A percentile compares a stretch with the other conserved stretches of the same genome.
These are phyloP conservation scores for Metschnikowia santaceciliae DNA, from an alignment of 805 yeast genomes.

Conservation along the genomic window DNA sequence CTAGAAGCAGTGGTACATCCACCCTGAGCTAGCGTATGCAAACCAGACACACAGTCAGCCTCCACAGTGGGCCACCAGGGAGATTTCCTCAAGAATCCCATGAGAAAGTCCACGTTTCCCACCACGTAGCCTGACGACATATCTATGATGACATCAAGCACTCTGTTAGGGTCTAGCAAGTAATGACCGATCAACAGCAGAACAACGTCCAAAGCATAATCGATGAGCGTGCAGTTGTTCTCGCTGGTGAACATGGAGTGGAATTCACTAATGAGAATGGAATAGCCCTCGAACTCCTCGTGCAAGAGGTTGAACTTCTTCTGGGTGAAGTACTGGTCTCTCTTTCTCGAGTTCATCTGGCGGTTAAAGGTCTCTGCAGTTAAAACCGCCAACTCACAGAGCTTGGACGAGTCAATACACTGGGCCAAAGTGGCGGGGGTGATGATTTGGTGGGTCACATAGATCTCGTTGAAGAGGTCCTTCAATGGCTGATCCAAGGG, in stretches of 20 bases:
- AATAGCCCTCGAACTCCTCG: conserved; percentile 77
- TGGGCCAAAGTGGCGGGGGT: conserved; percentile 31
- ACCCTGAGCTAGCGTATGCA: conserved; percentile 39
- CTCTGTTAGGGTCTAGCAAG: conserved; percentile 67
- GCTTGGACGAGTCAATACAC: conserved; percentile 26
- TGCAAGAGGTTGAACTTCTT: conserved; percentile 62
- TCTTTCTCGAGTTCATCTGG: conserved; percentile 31
- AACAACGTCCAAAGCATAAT: conserved; percentile 44
- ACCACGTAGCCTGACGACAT: conserved; percentile 45
- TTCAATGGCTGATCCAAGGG: conserved; percentile 25
- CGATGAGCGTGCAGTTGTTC: conserved; percentile 39
- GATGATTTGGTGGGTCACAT: conserved; percentile 19
- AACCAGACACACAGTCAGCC: conserved; percentile 28
- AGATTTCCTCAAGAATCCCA: conserved; percentile 49
- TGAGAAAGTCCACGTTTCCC: conserved; percentile 42
- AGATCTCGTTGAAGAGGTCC: conserved; percentile 21
- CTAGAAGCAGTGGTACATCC: conserved; percentile 56
- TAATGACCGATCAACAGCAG: conserved; percentile 68
- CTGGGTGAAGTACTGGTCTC: conserved; percentile 46
- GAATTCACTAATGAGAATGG: conserved; percentile 55
- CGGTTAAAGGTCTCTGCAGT: conserved; percentile 34
- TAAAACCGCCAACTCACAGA: conserved; percentile 25
- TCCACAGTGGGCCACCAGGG: conserved; percentile 62
- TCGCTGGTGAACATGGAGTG: conserved; percentile 38
- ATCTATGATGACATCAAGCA: conserved; percentile 59